These are phyloP conservation scores for Geotrichum klebahnii DNA, from an alignment of 1,139 yeast genomes.

Conservation along the genomic window DNA sequence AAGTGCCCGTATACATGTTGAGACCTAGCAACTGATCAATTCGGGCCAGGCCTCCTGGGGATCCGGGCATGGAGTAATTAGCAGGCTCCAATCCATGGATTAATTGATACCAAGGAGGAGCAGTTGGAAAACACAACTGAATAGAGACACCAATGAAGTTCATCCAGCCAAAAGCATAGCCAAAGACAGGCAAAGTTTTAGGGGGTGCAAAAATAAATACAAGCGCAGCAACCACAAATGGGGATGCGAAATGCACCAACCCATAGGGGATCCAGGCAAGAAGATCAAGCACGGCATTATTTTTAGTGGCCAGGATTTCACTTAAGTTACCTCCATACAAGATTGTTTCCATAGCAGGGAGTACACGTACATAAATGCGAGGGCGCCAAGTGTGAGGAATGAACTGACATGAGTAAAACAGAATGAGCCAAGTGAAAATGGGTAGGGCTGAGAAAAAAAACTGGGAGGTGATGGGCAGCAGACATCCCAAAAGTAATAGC, in stretches of 20 bases:
- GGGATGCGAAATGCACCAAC: constrained; percentile 79
- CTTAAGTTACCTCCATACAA: constrained; percentile 90
- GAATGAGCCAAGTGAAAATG: constrained; percentile 78
- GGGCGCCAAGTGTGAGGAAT: constrained; percentile 80
- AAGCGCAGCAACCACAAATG: constrained; percentile 78
- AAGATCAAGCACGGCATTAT: constrained; percentile 65
- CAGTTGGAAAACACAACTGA: constrained; percentile 85
- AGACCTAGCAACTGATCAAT: constrained; percentile 78
- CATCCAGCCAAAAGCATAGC: constrained; percentile 97
- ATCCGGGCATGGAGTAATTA: constrained; percentile 84
- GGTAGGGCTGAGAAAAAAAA: constrained; percentile 85
- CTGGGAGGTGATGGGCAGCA: constrained; percentile 76
- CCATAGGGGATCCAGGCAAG: constrained; percentile 97
- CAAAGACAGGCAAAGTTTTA: constrained; percentile 76
- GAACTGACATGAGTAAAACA: constrained; percentile 74
- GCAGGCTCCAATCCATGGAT: constrained; percentile 86
- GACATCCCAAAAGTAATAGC: constrained; percentile 42
- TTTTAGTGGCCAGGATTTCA: constrained; percentile 74
- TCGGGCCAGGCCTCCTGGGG: constrained; percentile 94
- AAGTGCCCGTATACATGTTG: constrained; percentile 81
- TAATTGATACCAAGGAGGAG: constrained; percentile 97
- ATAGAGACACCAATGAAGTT: constrained; percentile 77
- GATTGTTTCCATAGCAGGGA: constrained; percentile 92
- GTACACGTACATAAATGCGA: constrained; percentile 79
- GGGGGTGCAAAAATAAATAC: constrained; percentile 92